phyloP scores from a whole-genome alignment of 441 rosid genomes.

The Croton setiger region DNA sequence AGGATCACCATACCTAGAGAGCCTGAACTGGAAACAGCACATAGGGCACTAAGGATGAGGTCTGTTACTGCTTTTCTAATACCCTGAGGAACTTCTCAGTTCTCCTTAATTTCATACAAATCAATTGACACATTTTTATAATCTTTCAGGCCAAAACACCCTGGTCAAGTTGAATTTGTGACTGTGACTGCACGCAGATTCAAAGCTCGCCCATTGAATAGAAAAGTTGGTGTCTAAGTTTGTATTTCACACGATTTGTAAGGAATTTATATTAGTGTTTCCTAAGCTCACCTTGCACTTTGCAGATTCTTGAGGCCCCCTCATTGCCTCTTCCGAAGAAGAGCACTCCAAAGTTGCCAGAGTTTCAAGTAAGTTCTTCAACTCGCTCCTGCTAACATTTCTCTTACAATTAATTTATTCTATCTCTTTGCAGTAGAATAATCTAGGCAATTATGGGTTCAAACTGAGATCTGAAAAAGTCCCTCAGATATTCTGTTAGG shows the following conservation, averaged over 20 bases:
- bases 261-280: slow-evolving; percentile 5
- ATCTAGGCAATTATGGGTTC: neutral
- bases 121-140: slow-evolving; percentile 13
- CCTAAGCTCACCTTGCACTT: slow-evolving; percentile 22
- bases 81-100: neutral
- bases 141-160: slow-evolving; percentile 60
- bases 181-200: slow-evolving; percentile 45
- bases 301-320: slow-evolving; percentile 85
- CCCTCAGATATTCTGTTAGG: neutral
- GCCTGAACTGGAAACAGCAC: slow-evolving; percentile 85
- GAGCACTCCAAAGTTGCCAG: slow-evolving; percentile 71
- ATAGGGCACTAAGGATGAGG: slow-evolving; percentile 81
- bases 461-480: neutral
- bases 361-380: slow-evolving; percentile 56
- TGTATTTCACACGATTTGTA: slow-evolving; percentile 8
- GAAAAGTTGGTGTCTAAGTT: slow-evolving; percentile 56
- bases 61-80: slow-evolving; percentile 21
- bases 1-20: slow-evolving; percentile 86
- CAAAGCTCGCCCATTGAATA: slow-evolving; percentile 87
- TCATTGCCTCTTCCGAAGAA: slow-evolving; percentile 64
- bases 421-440: neutral
- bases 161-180: slow-evolving; percentile 37
- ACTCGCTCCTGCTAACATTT: slow-evolving; percentile 10
- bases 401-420: neutral
- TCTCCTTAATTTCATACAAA: neutral